Evolutionary conservation across 257 asterid species (phyloP), one percentile per base, ranked within the genome.

Genomic region (Cynanchum wilfordii): DNA sequence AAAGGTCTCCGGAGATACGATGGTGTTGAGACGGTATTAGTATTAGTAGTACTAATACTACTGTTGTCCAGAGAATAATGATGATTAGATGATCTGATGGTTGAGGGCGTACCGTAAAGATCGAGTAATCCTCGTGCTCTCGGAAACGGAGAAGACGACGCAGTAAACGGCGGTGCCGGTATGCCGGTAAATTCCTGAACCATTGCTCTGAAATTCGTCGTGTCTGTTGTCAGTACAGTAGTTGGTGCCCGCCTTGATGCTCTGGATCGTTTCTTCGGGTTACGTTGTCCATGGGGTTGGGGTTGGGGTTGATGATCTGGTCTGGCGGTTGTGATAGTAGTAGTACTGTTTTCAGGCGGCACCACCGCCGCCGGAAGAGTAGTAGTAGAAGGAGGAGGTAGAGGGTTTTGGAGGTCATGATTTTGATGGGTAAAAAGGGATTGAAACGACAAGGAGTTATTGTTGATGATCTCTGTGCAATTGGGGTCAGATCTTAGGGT

Each of bases 171-270:
- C 10, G 94, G 91, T 29, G 95, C 83, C 13, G 97, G 97, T 27
- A 93, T 86, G 19, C 98, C 97, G 0, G 98, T 93, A 76, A 93
- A 93, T 73, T 93, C 91, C 59, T 93, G 98, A 59, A 93, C 98
- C 98, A 93, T 90, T 80, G 98, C 96, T 83, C 97, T 69, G 89
- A 93, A 93, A 78, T 90, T 93, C 25, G 79, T 70, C 68, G 96
- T 85, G 69, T 92, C 95, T 0, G 98, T 92, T 5, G 95, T 90
- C 63, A 92, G 79, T 17, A 92, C 96, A 11, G 97, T 90, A 0
- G 98, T 92, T 16, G 97, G 97, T 0, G 96, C 96, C n/a, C 97
- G 95, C 74, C 97, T 75, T 10, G 98, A 90, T 1, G 97, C 98
- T 75, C 98, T 82, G 0, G 98, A 81, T 68, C 97, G 81, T 81